Evolutionary conservation across 75 land plant genomes (phyloP), one percentile per base, ranked within the genome.

Genomic region (Gnetum montanum): DNA sequence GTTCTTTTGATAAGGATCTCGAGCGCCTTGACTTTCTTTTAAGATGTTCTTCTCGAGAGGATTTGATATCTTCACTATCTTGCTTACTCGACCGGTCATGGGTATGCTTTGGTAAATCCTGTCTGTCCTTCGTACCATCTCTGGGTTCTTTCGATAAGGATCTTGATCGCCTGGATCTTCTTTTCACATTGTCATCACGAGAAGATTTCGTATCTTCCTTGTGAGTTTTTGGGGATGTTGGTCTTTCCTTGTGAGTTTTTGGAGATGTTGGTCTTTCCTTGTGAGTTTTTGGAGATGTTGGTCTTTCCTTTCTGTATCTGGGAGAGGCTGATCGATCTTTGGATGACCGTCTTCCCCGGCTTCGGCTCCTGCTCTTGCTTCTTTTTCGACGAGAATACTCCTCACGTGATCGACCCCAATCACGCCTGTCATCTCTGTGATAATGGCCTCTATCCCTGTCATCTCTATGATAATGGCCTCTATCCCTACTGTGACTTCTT

Each of bases 351-450:
- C 59, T 72, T 41, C 46, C 33, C 34, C 46, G 49, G 54, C 66
- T 63, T 57, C 71, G 80, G 45, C 89, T 88, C 19, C 56, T 13
- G 59, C 84, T 84, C 52, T 87, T 74, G 53, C 85, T 79, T 51
- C 69, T 77, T 13, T 75, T 66, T 62, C 80, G 81, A 44, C 85
- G 71, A 43, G 66, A 63, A 65, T 64, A 58, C 24, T 31, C 65
- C 57, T 71, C 77, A 2, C 57, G 51, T n/a, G 77, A 57, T 57
- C 80, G 72, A 57, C 71, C 74, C 40, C 62, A 26, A 20, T 79
- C 82, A 10, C 75, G 60, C 33, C 76, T 75, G 6, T 76, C 67
- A 58, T 66, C 33, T 27, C n/a, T n/a, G n/a, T 18, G 18, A 22
- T 31, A 31, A 8, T 52, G 34, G 55, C 33, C 18, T 31, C 43